Evolutionary conservation across 495 filamentous ascomycete species (phyloP).

Genomic region (Neurospora tetrasperma): DNA sequence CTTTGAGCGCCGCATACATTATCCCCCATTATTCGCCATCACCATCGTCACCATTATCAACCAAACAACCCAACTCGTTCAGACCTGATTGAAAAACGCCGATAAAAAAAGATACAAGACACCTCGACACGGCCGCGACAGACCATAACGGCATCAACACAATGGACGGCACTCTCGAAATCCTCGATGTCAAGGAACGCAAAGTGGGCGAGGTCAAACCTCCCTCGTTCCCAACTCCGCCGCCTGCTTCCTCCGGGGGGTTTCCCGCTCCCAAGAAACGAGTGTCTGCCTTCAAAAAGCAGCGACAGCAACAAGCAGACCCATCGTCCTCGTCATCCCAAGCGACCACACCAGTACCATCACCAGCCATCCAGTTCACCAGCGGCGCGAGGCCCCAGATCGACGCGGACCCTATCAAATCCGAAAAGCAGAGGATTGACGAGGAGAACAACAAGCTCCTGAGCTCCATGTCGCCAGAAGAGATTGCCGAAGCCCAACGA

Average conservation of each 20-base stretch:
- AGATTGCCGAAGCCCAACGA: slow-evolving; percentile 66
- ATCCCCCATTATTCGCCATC: neutral
- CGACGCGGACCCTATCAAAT: slow-evolving; percentile 21
- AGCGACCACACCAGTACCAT: neutral
- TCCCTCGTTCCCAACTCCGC: slow-evolving; percentile 53
- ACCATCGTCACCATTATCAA: neutral
- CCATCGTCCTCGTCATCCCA: neutral
- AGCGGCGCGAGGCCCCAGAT: neutral
- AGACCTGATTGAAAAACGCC: neutral
- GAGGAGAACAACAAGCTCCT: slow-evolving; percentile 69
- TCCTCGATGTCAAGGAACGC: slow-evolving; percentile 75
- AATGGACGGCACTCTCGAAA: slow-evolving; percentile 39
- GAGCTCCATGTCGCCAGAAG: slow-evolving; percentile 65
- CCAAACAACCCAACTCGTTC: neutral
- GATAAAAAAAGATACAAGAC: neutral
- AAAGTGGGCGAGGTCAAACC: slow-evolving; percentile 41
- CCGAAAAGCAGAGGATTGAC: slow-evolving; percentile 62
- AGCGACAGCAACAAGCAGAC: slow-evolving; percentile 28
- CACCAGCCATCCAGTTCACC: neutral
- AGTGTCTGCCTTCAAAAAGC: slow-evolving; percentile 69
- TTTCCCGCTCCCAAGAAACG: slow-evolving; percentile 84
- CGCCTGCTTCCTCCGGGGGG: slow-evolving; percentile 51
- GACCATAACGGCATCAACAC: neutral
- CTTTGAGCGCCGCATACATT: neutral
- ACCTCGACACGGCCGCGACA: neutral